Conservation (phyloP, 345 rosid genomes). For the Sonneratia caseolaris region DNA sequence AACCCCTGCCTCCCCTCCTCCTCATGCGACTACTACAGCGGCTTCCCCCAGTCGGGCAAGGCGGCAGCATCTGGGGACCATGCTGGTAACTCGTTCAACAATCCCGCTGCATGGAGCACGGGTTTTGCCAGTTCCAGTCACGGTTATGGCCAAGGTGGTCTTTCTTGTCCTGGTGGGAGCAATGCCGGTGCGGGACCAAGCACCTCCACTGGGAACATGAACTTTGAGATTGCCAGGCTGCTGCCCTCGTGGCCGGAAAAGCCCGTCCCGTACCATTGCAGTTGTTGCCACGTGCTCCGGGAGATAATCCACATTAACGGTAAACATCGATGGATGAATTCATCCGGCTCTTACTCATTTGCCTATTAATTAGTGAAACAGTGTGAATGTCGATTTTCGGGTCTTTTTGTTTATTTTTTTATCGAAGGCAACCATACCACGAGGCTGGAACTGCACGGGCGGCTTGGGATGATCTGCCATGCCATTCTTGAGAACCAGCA, state of each 20-base stretch:
- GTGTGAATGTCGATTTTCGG: neutral
- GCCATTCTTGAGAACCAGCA: constrained; percentile 27
- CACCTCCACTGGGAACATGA: neutral
- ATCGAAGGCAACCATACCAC: constrained; percentile 21
- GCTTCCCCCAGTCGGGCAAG: neutral
- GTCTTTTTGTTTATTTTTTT: neutral
- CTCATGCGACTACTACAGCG: neutral
- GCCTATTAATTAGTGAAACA: neutral
- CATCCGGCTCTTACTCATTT: neutral
- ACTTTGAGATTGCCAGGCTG: constrained; percentile 1
- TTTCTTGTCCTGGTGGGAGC: neutral
- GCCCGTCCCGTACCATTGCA: constrained; percentile 27
- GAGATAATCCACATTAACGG: constrained; percentile 46
- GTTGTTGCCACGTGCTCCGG: constrained; percentile 38
- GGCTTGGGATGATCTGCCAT: constrained; percentile 42
- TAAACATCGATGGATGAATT: neutral
- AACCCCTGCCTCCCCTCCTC: neutral
- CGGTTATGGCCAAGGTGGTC: no score
- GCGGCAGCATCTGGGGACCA: neutral
- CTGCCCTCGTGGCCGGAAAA: constrained; percentile 19
- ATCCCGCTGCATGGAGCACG: neutral
- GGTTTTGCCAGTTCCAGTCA: neutral
- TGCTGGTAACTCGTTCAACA: neutral
- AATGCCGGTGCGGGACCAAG: neutral
- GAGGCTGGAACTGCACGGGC: constrained; percentile 57